phyloP scores from a whole-genome alignment of 192 early-diverging fungal genomes.

The Allomyces macrogynus region DNA sequence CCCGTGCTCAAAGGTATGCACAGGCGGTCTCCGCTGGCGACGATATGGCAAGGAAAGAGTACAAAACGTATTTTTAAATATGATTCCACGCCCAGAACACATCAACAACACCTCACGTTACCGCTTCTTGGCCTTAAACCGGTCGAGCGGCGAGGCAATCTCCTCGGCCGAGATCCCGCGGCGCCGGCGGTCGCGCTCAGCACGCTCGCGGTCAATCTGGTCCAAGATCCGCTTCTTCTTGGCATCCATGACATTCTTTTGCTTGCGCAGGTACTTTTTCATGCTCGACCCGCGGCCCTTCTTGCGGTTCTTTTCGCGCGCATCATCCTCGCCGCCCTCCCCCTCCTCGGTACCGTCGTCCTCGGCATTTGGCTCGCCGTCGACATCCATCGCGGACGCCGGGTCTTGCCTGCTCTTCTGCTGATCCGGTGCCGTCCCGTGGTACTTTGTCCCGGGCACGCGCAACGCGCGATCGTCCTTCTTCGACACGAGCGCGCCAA shows the following conservation, averaged over 20 bases:
- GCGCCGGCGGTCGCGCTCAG: neutral
- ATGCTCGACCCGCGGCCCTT: neutral
- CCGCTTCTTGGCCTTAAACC: neutral
- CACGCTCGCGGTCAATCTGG: neutral
- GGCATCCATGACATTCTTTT: neutral
- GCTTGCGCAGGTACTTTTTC: neutral
- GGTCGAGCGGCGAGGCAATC: neutral
- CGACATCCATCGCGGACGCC: conserved; percentile 42
- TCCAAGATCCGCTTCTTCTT: neutral
- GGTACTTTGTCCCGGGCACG: no score
- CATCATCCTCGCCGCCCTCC: neutral
- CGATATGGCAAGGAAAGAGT: no score
- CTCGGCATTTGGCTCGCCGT: conserved; percentile 26
- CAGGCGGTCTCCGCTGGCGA: no score
- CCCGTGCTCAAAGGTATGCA: no score
- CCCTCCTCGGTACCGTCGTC: conserved; percentile 14
- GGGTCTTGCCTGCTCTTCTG: conserved; percentile 26
- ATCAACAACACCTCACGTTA: neutral
- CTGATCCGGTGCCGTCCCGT: conserved; percentile 10
- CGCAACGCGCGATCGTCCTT: no score
- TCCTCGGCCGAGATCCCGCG: neutral
- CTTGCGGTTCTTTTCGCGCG: neutral
- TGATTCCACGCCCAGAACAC: no score
- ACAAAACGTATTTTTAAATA: no score
- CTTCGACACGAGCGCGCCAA: conserved; percentile 12